Conservation (phyloP, 306 rosid genomes). For the Leucaena leucocephala region DNA sequence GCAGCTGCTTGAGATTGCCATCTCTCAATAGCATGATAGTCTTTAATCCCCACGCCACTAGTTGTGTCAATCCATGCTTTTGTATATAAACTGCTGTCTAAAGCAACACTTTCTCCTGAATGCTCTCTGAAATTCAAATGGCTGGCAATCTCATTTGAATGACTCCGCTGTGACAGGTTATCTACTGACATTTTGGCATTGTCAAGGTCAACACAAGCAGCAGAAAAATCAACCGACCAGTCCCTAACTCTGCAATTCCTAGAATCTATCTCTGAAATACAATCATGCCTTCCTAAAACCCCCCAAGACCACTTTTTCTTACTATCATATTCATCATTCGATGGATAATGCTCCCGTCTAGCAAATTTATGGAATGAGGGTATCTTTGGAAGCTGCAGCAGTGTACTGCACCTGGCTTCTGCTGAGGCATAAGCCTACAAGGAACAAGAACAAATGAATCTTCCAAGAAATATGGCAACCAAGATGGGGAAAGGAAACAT, state of each 20-base stretch:
- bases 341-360: constrained; percentile 73
- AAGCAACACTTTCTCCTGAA: constrained; percentile 95
- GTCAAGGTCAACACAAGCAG: constrained; percentile 86
- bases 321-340: constrained; percentile 77
- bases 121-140: constrained; percentile 88
- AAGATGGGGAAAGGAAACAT: constrained; percentile 17
- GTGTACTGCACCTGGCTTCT: constrained; percentile 73
- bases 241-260: constrained; percentile 95
- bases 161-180: constrained; percentile 89
- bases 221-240: constrained; percentile 97
- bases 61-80: constrained; percentile 99
- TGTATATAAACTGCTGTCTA: constrained; percentile 85
- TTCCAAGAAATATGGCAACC: constrained; percentile 29
- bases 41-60: constrained; percentile 83
- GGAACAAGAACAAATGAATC: constrained; percentile 36
- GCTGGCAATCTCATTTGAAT: constrained; percentile 86
- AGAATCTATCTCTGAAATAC: constrained; percentile 93
- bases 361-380: constrained; percentile 98
- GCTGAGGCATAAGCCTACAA: constrained; percentile 94
- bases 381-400: constrained; percentile 93
- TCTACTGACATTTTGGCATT: constrained; percentile 77
- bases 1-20: constrained; percentile 99
- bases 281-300: constrained; percentile 88
- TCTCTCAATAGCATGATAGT: constrained; percentile 92
- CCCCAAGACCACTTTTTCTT: constrained; percentile 86